A percentile compares a stretch with the other conserved stretches of the same genome.
phyloP scores from a whole-genome alignment of 306 rosid genomes.

The Dryas alaskensis region DNA sequence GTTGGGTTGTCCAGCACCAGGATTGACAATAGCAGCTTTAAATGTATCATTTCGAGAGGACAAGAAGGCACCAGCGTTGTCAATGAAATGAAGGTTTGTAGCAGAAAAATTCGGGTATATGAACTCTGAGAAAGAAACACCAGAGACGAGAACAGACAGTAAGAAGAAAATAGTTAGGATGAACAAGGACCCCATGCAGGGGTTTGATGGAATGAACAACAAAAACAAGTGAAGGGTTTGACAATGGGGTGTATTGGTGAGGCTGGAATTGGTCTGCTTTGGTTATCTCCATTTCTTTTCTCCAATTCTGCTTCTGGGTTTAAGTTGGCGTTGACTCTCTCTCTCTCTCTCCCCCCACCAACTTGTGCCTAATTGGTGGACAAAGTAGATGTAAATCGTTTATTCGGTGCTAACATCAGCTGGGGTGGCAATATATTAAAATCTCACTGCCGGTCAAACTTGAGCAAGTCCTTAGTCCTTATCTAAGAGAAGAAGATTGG shows the following conservation, averaged over 20 bases:
- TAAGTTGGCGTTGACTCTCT: slow-evolving; percentile 49
- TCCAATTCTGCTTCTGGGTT: slow-evolving; percentile 16
- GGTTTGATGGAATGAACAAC: slow-evolving; percentile 30
- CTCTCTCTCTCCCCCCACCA: slow-evolving; percentile 26
- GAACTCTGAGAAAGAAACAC: slow-evolving; percentile 37
- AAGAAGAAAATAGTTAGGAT: slow-evolving; percentile 32
- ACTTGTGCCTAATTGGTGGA: slow-evolving; percentile 38
- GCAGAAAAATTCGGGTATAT: slow-evolving; percentile 57
- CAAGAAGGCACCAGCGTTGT: slow-evolving; percentile 60
- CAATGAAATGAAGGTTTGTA: slow-evolving; percentile 47
- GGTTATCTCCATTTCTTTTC: slow-evolving; percentile 35
- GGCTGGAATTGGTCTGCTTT: slow-evolving; percentile 32
- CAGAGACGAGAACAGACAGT: slow-evolving; percentile 38
- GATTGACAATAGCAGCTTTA: slow-evolving; percentile 59
- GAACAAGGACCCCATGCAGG: slow-evolving; percentile 52
- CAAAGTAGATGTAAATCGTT: slow-evolving; percentile 32
- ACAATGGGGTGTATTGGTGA: slow-evolving; percentile 16
- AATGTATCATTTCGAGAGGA: slow-evolving; percentile 55
- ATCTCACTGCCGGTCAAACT: slow-evolving; percentile 19
- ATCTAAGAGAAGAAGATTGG: slow-evolving; percentile 26
- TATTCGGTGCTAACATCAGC: slow-evolving; percentile 31
- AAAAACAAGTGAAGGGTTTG: slow-evolving; percentile 23
- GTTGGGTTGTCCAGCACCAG: slow-evolving; percentile 39
- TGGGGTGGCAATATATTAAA: slow-evolving; percentile 26
- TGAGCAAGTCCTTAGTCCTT: slow-evolving; percentile 12